Percentiles rank a stretch among this genome's conserved stretches.
Evolutionary conservation across 495 filamentous ascomycete species (phyloP).

Genomic region (Neurospora sp.): DNA sequence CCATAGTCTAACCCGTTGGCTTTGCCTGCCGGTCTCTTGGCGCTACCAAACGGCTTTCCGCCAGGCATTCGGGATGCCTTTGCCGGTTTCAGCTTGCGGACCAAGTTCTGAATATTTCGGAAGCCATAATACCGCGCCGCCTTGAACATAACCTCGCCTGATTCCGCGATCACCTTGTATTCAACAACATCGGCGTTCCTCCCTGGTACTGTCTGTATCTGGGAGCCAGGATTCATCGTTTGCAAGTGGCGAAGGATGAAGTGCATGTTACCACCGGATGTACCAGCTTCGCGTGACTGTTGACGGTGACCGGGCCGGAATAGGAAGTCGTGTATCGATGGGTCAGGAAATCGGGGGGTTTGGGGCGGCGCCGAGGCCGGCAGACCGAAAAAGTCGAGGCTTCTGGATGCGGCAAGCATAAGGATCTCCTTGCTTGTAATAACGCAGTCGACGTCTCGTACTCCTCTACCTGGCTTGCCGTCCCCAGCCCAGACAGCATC

Average conservation of each 20-base stretch:
- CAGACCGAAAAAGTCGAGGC: conserved; percentile 60
- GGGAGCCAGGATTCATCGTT: conserved; percentile 54
- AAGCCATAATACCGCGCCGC: conserved; percentile 93
- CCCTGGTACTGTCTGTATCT: conserved; percentile 58
- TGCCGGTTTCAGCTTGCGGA: conserved; percentile 75
- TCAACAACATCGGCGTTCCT: conserved; percentile 88
- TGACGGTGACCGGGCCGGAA: conserved; percentile 37
- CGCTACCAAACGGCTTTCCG: conserved; percentile 39
- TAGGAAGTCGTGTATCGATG: conserved; percentile 56
- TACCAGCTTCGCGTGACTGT: conserved; percentile 43
- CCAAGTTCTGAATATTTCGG: conserved; percentile 94
- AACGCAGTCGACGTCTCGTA: conserved; percentile 92
- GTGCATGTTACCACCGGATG: conserved; percentile 81
- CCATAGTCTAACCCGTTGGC: conserved; percentile 51
- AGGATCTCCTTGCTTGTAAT: conserved; percentile 91
- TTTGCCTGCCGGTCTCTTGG: conserved; percentile 37
- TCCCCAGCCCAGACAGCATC: conserved; percentile 57
- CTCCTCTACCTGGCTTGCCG: conserved; percentile 37
- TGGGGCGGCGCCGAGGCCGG: conserved; percentile 43
- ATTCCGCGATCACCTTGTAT: conserved; percentile 50
- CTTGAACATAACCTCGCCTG: conserved; percentile 55
- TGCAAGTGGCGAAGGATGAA: conserved; percentile 68
- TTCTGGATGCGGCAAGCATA: conserved; percentile 70
- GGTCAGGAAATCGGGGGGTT: conserved; percentile 53
- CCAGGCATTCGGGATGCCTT: conserved; percentile 67